A percentile compares a stretch with the other conserved stretches of the same genome.
Conservation (phyloP, 2,329 filamentous ascomycete genomes). For the Aspergillus sp. region DNA sequence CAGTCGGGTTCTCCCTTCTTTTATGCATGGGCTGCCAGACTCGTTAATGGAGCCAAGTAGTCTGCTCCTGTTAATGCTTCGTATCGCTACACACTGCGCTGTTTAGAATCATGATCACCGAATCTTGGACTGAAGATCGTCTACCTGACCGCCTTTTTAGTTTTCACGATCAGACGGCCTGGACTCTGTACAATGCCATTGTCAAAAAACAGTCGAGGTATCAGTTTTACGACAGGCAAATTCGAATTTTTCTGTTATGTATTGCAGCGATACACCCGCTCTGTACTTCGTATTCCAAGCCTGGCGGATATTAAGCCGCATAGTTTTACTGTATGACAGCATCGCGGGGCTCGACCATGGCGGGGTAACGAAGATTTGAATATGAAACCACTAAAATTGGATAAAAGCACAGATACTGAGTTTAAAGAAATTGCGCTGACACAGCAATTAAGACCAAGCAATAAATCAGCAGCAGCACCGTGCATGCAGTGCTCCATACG, state of each 20-base stretch:
- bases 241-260: neutral
- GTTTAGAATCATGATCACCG: neutral
- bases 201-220: neutral
- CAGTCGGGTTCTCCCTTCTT: neutral
- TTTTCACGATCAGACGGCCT: neutral
- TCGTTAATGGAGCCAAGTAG: neutral
- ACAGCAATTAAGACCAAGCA: neutral
- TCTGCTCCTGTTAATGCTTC: no score
- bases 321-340: slow-evolving; percentile 14
- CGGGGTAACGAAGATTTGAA: slow-evolving; percentile 13
- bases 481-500: neutral
- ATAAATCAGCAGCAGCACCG: neutral
- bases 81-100: neutral
- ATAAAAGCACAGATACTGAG: neutral
- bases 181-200: neutral
- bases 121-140: neutral
- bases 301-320: slow-evolving; percentile 4
- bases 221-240: neutral
- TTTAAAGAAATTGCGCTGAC: neutral
- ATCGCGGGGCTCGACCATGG: slow-evolving; percentile 20
- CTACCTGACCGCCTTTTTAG: slow-evolving; percentile 10
- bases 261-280: neutral
- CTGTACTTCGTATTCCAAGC: neutral
- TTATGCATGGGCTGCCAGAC: neutral
- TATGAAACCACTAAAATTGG: slow-evolving; percentile 1